phyloP scores from a whole-genome alignment of 1,139 yeast genomes.

The Pichia sp. region DNA sequence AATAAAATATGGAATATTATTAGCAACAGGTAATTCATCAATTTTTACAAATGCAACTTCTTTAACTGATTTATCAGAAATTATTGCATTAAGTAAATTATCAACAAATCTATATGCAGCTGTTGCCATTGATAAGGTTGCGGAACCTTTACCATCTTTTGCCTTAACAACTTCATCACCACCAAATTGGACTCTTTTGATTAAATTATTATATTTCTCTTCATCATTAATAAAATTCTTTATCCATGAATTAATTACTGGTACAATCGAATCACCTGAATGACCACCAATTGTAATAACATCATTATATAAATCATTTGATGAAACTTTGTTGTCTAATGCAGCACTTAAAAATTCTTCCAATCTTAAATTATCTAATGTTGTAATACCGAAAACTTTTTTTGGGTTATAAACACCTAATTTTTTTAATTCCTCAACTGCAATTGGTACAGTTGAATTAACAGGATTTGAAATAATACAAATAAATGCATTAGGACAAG shows the following conservation, averaged over 20 bases:
- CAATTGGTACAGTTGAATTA: constrained; percentile 70
- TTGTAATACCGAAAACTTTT: constrained; percentile 67
- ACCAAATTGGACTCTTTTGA: constrained; percentile 65
- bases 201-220: constrained; percentile 32
- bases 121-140: constrained; percentile 72
- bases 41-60: constrained; percentile 59
- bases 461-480: constrained; percentile 72
- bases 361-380: constrained; percentile 64
- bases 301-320: constrained; percentile 39
- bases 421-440: constrained; percentile 60
- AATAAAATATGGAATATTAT: constrained; percentile 30
- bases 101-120: constrained; percentile 68
- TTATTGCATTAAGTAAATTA: constrained; percentile 39
- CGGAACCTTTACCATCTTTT: constrained; percentile 71
- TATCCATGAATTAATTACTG: constrained; percentile 29
- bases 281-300: constrained; percentile 71
- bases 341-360: constrained; percentile 51
- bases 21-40: constrained; percentile 37
- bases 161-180: constrained; percentile 80
- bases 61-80: constrained; percentile 29
- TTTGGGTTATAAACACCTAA: constrained; percentile 58
- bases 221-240: constrained; percentile 28
- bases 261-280: constrained; percentile 72
- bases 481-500: constrained; percentile 57
- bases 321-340: constrained; percentile 29